Evolutionary conservation across 257 asterid species (phyloP), one percentile per base, ranked within the genome.

Genomic region (Jacaranda mimosifolia): DNA sequence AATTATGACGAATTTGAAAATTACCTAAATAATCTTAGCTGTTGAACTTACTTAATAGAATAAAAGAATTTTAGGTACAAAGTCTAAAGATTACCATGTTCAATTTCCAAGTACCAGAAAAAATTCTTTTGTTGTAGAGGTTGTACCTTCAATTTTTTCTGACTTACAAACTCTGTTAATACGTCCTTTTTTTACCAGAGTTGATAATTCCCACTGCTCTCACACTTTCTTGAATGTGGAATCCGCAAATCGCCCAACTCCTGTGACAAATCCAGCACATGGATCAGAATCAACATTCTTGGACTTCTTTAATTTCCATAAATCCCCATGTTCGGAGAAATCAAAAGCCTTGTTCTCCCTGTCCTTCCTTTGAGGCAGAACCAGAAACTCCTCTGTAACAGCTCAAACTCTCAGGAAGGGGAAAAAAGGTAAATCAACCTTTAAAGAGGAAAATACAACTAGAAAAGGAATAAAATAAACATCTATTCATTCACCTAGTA

Each of bases 261-360:
- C 80, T 83, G 90, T 0, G 93, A 80, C 19, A 89, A 87, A 83
- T 81, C 83, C 73, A 84, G 73, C 63, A 84, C 80, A 82, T 3
- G 81, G 57, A 78, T 83, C 85, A 53, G 73, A 76, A 86, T 79
- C 88, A 56, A 63, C 83, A 70, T 65, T 78, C 87, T 86, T 90
- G 78, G 77, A 77, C 83, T 65, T 80, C 83, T 80, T 89, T 35
- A 88, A 72, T 72, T 87, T 86, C 91, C 87, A 79, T 63, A 83
- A 74, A 55, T 73, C 84, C 77, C 75, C 92, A 69, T 86, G 83
- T 68, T 67, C 82, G 5, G 86, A 70, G 40, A 86, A 84, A 66
- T 85, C 89, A 73, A 79, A 86, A 48, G 64, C 84, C 57, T 73
- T 84, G 36, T 59, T 79, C 64, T 55, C 85, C 60, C 80, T 66